Conservation (phyloP, 257 asterid genomes). For the Solanum virginianum region DNA sequence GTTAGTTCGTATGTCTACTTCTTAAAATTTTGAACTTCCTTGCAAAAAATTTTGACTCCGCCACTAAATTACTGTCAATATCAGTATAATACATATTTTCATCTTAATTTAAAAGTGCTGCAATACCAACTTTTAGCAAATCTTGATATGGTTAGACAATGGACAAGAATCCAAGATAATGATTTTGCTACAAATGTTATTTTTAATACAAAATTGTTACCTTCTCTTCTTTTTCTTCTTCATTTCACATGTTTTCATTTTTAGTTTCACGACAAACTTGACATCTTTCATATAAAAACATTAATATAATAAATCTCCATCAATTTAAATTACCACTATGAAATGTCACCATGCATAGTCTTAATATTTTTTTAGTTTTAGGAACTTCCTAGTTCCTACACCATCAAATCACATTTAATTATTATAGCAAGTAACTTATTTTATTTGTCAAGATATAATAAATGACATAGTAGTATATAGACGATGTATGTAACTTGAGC, state of each 20-base stretch:
- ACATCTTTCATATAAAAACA: background rate
- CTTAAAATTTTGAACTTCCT: no score
- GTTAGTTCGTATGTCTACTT: no score
- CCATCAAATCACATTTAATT: background rate
- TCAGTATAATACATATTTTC: constrained; percentile 6
- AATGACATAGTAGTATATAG: background rate
- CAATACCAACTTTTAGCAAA: constrained; percentile 17
- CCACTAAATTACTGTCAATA: background rate
- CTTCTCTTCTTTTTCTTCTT: background rate
- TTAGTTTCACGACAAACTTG: background rate
- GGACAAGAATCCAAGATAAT: background rate
- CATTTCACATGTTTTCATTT: background rate
- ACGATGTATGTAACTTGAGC: background rate
- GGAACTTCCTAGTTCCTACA: background rate
- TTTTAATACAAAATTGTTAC: background rate
- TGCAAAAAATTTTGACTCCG: no score
- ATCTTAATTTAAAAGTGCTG: constrained; percentile 9
- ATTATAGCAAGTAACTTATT: background rate
- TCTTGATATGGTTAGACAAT: constrained; percentile 12
- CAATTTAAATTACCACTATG: background rate
- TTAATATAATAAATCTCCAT: background rate
- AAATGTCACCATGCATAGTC: background rate
- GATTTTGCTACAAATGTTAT: background rate
- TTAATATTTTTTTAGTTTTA: background rate
- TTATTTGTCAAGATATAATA: no score